Conservation (phyloP, 164 flowering plant species). For the Houttuynia cordata region DNA sequence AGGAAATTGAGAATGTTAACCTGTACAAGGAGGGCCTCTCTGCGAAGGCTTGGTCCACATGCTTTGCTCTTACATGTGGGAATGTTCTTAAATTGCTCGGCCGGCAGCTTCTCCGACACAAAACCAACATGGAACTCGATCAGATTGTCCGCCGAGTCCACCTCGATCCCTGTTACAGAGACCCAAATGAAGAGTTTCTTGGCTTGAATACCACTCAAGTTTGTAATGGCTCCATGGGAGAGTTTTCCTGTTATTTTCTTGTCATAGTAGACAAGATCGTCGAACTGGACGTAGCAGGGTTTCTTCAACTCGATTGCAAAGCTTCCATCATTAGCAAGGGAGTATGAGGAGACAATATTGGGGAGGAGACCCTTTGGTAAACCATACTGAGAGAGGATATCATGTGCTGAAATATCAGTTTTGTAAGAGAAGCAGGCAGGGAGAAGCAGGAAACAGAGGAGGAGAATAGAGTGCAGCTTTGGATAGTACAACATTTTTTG, state of each 20-base stretch:
- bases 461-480: no score
- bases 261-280: conserved; percentile 66
- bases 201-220: conserved; percentile 70
- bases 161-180: conserved; percentile 67
- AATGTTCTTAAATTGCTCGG: background rate
- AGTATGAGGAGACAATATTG: conserved; percentile 34
- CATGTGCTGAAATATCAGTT: background rate
- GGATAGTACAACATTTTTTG: no score
- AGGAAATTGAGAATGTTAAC: background rate
- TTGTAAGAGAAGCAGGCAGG: no score
- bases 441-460: no score
- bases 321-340: conserved; percentile 39
- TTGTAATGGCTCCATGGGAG: conserved; percentile 47
- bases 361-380: conserved; percentile 46
- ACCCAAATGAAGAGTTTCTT: conserved; percentile 61
- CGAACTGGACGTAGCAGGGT: conserved; percentile 67
- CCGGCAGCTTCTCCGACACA: background rate
- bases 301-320: conserved; percentile 41
- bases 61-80: background rate
- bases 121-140: background rate
- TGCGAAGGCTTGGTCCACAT: background rate
- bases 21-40: background rate
- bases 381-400: conserved; percentile 17
- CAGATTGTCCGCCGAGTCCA: conserved; percentile 47
- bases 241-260: conserved; percentile 48